Percentiles rank a stretch among this genome's conserved stretches.
Evolutionary conservation across 2,329 filamentous ascomycete species (phyloP).

Genomic region (Dothideomycetes sp.): DNA sequence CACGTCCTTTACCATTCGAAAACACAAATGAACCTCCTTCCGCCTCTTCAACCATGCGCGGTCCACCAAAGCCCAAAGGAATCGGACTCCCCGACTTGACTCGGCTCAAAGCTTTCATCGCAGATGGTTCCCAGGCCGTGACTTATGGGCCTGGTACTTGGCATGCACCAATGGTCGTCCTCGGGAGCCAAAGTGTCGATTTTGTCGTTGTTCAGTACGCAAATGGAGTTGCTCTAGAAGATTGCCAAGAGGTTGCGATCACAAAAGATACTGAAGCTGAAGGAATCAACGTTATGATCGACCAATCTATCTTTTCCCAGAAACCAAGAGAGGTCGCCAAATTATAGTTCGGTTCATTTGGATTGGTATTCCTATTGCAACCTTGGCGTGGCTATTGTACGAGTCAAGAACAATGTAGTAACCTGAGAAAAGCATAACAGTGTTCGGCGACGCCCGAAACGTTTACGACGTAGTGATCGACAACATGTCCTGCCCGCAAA

Average conservation of each 20-base stretch:
- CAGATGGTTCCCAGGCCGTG: slow-evolving; percentile 67
- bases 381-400: no score
- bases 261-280: slow-evolving; percentile 23
- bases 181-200: slow-evolving; percentile 61
- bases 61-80: slow-evolving; percentile 22
- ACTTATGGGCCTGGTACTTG: slow-evolving; percentile 87
- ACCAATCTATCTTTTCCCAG: slow-evolving; percentile 10
- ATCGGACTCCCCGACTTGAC: slow-evolving; percentile 61
- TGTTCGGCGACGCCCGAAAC: no score
- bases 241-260: slow-evolving; percentile 68
- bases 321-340: neutral
- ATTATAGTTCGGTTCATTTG: no score
- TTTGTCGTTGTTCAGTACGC: slow-evolving; percentile 86
- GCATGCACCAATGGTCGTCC: slow-evolving; percentile 92
- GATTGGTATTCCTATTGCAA: no score
- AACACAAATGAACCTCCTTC: slow-evolving; percentile 32
- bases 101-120: slow-evolving; percentile 66
- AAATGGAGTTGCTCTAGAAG: slow-evolving; percentile 71
- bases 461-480: no score
- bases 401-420: no score
- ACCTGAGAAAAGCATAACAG: no score
- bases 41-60: slow-evolving; percentile 6
- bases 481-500: no score
- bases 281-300: slow-evolving; percentile 18
- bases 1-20: slow-evolving; percentile 36